Percentiles rank a stretch among this genome's conserved stretches.
Conservation (phyloP, 345 rosid species). For the Carallia pectinifolia region DNA sequence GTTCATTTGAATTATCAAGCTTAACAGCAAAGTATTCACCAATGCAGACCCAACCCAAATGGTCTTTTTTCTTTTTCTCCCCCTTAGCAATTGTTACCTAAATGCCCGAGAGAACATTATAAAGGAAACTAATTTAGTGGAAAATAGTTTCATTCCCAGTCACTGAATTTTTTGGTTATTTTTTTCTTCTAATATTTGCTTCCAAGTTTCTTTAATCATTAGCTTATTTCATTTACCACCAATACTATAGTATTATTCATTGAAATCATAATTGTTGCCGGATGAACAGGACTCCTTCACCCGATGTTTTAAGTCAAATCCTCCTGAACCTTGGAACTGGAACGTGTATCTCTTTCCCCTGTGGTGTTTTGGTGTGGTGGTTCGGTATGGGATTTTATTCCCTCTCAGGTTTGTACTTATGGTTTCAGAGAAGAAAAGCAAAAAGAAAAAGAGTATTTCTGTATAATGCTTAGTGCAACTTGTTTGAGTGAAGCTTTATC, state of each 20-base stretch:
- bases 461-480: neutral
- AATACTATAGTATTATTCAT: no score
- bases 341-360: constrained; percentile 84
- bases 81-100: no score
- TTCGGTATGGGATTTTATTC: constrained; percentile 79
- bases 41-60: no score
- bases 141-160: no score
- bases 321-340: constrained; percentile 98
- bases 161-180: no score
- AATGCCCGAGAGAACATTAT: no score
- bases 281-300: constrained; percentile 74
- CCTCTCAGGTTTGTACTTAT: constrained; percentile 62
- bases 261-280: no score
- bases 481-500: neutral
- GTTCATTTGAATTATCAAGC: no score
- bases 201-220: neutral
- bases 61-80: no score
- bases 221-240: neutral
- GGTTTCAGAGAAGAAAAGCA: neutral
- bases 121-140: no score
- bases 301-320: constrained; percentile 88
- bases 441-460: neutral
- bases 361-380: constrained; percentile 82
- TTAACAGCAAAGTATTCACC: no score
- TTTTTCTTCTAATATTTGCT: no score